These are phyloP conservation scores for Xylaria sp. DNA, from an alignment of 2,329 filamentous ascomycete species.

Conservation along the genomic window DNA sequence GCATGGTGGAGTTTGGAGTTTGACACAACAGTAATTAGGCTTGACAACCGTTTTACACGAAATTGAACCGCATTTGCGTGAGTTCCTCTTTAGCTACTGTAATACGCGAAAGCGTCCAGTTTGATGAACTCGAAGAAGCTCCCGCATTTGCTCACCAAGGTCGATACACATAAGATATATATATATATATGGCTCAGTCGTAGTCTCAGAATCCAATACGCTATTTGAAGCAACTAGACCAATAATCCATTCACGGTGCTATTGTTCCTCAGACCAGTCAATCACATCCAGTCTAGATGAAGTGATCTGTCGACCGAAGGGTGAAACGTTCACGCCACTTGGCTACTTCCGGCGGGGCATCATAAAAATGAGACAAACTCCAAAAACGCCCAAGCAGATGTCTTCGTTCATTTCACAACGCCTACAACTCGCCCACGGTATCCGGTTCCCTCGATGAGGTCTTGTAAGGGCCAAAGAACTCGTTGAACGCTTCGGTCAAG, in stretches of 20 bases:
- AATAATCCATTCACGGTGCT: not conserved
- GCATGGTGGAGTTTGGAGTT: slow-evolving; percentile 36
- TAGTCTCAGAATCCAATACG: not conserved
- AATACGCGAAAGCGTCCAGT: not conserved
- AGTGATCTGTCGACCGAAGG: not conserved
- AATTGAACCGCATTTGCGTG: not conserved
- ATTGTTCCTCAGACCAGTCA: not conserved
- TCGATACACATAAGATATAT: not conserved
- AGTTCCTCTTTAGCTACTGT: not conserved
- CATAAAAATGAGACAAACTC: slow-evolving; percentile 9
- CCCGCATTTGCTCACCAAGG: not conserved
- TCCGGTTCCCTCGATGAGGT: slow-evolving; percentile 20
- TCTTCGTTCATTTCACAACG: not conserved
- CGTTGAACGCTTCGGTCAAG: slow-evolving; percentile 72
- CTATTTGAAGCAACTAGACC: not conserved
- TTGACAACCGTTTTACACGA: slow-evolving; percentile 9
- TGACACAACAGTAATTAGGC: slow-evolving; percentile 16
- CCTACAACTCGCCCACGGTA: slow-evolving; percentile 29
- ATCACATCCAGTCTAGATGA: not conserved
- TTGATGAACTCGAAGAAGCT: not conserved
- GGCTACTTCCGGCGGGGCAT: slow-evolving; percentile 33
- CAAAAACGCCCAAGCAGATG: slow-evolving; percentile 29
- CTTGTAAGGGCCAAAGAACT: slow-evolving; percentile 70
- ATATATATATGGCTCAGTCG: not conserved
- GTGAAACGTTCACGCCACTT: not conserved